A percentile compares a stretch with the other conserved stretches of the same genome.
Conservation (phyloP, 306 rosid genomes). For the Medicago truncatula region DNA sequence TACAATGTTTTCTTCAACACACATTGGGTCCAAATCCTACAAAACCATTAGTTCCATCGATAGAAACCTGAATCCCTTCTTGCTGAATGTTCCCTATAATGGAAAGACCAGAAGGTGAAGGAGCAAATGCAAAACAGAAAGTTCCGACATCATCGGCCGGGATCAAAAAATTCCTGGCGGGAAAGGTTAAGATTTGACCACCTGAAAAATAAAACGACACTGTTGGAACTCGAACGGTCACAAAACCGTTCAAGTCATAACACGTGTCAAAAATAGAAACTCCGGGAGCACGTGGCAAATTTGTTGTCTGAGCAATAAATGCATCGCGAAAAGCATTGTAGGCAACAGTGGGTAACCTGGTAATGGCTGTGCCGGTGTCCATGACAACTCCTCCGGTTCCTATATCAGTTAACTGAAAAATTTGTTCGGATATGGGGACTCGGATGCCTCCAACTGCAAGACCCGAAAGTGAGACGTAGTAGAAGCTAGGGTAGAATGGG, state of each 20-base stretch:
- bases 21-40: constrained; percentile 88
- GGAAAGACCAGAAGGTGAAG: constrained; percentile 59
- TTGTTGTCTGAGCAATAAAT: constrained; percentile 64
- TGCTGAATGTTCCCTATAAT: constrained; percentile 91
- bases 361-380: constrained; percentile 97
- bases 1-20: constrained; percentile 50
- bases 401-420: constrained; percentile 52
- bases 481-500: constrained; percentile 72
- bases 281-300: constrained; percentile 64
- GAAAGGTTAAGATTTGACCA: constrained; percentile 80
- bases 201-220: constrained; percentile 81
- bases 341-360: constrained; percentile 68
- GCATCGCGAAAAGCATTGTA: constrained; percentile 68
- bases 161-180: constrained; percentile 75
- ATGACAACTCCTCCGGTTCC: constrained; percentile 85
- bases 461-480: constrained; percentile 73
- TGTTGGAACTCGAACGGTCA: constrained; percentile 87
- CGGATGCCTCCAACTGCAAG: constrained; percentile 82
- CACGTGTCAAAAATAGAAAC: constrained; percentile 89
- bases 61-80: constrained; percentile 84
- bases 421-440: constrained; percentile 59
- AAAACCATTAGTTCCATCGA: constrained; percentile 84
- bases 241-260: constrained; percentile 69
- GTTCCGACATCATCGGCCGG: constrained; percentile 75
- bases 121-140: constrained; percentile 84